Conservation (phyloP, 169 alveolate genomes). For the Besnoitia besnoiti region DNA sequence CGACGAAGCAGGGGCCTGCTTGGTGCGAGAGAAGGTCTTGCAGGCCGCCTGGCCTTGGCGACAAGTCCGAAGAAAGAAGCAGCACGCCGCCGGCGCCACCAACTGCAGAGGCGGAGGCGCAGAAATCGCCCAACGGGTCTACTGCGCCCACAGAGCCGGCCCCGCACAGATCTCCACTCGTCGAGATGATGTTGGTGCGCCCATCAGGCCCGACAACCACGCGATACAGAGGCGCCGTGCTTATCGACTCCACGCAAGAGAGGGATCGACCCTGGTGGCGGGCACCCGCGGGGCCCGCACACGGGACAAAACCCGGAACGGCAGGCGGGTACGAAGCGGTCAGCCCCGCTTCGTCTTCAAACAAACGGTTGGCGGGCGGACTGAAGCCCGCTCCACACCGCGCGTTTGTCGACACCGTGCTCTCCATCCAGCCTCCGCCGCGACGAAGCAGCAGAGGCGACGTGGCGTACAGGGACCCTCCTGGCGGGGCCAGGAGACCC, state of each 20-base stretch:
- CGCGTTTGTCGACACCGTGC: background rate
- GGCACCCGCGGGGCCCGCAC: background rate
- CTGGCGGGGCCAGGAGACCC: conserved; percentile 53
- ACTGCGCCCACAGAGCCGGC: background rate
- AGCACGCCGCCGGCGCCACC: background rate
- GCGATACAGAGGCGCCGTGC: background rate
- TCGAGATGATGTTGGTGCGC: background rate
- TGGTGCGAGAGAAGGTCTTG: background rate
- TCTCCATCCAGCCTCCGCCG: conserved; percentile 1
- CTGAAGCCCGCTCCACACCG: background rate
- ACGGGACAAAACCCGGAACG: background rate
- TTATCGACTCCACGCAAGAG: background rate
- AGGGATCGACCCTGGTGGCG: conserved; percentile 24
- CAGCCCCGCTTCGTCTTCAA: background rate
- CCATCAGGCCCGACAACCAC: background rate
- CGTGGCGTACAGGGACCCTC: background rate
- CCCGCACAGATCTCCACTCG: background rate
- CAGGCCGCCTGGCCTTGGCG: background rate
- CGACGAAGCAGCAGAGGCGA: background rate
- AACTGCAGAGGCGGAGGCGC: background rate
- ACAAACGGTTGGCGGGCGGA: background rate
- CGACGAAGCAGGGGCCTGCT: background rate
- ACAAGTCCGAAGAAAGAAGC: background rate
- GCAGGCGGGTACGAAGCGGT: background rate
- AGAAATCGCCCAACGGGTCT: background rate